Percentiles rank a stretch among this genome's conserved stretches.
Evolutionary conservation across 208 protist genomes (phyloP).

Genomic region (Eutreptiella sp.): DNA sequence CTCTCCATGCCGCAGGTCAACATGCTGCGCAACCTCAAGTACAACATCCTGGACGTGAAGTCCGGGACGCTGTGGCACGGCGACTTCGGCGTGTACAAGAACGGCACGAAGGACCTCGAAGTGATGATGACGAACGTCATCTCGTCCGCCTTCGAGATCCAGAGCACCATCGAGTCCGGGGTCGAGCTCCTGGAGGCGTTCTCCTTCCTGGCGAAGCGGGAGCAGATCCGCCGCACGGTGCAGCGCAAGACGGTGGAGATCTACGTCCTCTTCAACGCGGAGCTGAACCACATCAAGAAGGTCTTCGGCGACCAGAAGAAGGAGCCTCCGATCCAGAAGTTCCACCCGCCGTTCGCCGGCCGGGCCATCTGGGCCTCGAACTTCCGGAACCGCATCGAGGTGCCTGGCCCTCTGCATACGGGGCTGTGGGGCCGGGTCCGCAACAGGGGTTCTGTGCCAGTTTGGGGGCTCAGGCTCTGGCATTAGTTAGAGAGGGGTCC

Average conservation of each 20-base stretch:
- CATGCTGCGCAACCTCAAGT: conserved; percentile 76
- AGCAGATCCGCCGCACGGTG: conserved; percentile 83
- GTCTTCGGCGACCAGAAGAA: conserved; percentile 77
- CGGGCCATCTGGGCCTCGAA: conserved; percentile 79
- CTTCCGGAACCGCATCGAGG: conserved; percentile 50
- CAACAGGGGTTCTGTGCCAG: too few species aligned
- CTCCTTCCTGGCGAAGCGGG: conserved; percentile 80
- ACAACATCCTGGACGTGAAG: conserved; percentile 95
- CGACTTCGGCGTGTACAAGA: conserved; percentile 91
- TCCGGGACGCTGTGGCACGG: conserved; percentile 92
- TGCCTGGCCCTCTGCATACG: too few species aligned
- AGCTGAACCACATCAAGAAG: conserved; percentile 71
- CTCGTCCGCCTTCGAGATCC: conserved; percentile 84
- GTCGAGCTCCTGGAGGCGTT: conserved; percentile 94
- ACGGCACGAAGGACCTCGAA: conserved; percentile 90
- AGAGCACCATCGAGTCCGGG: conserved; percentile 73
- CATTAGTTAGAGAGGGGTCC: too few species aligned
- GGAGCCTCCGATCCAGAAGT: conserved; percentile 74
- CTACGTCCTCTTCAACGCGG: conserved; percentile 67
- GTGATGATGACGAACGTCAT: conserved; percentile 95
- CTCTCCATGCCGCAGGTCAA: too few species aligned
- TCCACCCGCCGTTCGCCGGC: conserved; percentile 78
- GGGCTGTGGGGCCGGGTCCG: too few species aligned
- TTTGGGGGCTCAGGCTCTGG: too few species aligned
- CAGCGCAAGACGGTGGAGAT: conserved; percentile 81